A percentile compares a stretch with the other conserved stretches of the same genome.
Conservation (phyloP, 306 rosid species). For the Cicer chorassanicum region DNA sequence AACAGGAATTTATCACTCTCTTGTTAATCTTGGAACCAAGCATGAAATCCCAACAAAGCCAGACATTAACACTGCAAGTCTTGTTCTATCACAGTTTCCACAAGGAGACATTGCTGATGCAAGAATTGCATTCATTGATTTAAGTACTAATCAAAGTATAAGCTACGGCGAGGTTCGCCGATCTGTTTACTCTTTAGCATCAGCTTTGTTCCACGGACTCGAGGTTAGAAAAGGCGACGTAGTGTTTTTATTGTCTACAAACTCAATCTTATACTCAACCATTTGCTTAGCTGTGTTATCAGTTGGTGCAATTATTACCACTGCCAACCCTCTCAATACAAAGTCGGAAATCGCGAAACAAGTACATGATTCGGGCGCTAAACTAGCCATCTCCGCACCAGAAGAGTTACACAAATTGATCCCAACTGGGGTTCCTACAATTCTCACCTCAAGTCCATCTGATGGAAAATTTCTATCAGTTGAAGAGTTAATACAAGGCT, state of each 20-base stretch:
- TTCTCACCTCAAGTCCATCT: slow-evolving; percentile 53
- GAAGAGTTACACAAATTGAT: slow-evolving; percentile 70
- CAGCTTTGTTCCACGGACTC: slow-evolving; percentile 68
- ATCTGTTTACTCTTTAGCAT: slow-evolving; percentile 66
- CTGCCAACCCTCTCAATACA: slow-evolving; percentile 81
- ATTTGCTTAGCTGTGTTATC: slow-evolving; percentile 77
- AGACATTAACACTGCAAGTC: slow-evolving; percentile 61
- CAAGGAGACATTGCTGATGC: slow-evolving; percentile 55
- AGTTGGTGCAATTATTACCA: slow-evolving; percentile 73
- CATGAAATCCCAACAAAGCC: slow-evolving; percentile 56
- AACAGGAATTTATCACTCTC: slow-evolving; percentile 70
- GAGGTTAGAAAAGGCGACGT: slow-evolving; percentile 77
- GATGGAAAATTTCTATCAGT: slow-evolving; percentile 48
- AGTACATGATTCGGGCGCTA: slow-evolving; percentile 72
- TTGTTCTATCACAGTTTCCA: slow-evolving; percentile 79
- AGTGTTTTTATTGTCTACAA: slow-evolving; percentile 71
- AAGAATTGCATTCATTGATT: slow-evolving; percentile 68
- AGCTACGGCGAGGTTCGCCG: slow-evolving; percentile 66
- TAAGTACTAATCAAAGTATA: slow-evolving; percentile 49
- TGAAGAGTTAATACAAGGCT: slow-evolving; percentile 72
- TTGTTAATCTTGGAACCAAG: slow-evolving; percentile 43
- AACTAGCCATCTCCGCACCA: slow-evolving; percentile 70
- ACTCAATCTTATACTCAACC: slow-evolving; percentile 67
- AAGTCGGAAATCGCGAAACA: slow-evolving; percentile 72
- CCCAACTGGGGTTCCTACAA: slow-evolving; percentile 65